phyloP scores from a whole-genome alignment of 1,284 basidiomycete species.

The Naganishia liquefaciens region DNA sequence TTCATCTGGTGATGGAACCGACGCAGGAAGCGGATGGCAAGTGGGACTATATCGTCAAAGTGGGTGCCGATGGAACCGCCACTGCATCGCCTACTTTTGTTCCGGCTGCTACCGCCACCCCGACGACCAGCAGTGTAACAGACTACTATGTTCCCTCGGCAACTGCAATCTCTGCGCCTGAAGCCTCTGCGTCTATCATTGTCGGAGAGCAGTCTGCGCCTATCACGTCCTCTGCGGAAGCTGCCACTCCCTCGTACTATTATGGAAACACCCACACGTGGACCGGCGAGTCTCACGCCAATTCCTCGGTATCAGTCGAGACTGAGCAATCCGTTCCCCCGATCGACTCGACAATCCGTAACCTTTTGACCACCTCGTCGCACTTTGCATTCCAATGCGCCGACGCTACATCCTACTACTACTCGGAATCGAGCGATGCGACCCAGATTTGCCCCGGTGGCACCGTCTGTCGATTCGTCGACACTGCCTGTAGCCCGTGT shows the following conservation, averaged over 20 bases:
- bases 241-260: slow-evolving; percentile 13
- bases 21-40: slow-evolving; percentile 52
- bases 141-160: slow-evolving; percentile 20
- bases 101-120: slow-evolving; percentile 28
- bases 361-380: slow-evolving; percentile 13
- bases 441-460: slow-evolving; percentile 20
- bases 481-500: slow-evolving; percentile 22
- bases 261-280: slow-evolving; percentile 26
- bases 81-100: slow-evolving; percentile 49
- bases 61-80: slow-evolving; percentile 50
- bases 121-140: slow-evolving; percentile 27
- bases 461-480: slow-evolving; percentile 23
- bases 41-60: slow-evolving; percentile 52
- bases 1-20: slow-evolving; percentile 51
- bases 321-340: not conserved
- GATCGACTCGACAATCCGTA: slow-evolving; percentile 16
- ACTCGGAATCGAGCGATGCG: slow-evolving; percentile 8
- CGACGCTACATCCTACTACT: slow-evolving; percentile 13
- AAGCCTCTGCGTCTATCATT: not conserved
- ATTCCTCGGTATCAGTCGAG: not conserved
- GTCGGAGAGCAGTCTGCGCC: slow-evolving; percentile 15
- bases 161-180: not conserved
- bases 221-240: not conserved
- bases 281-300: slow-evolving; percentile 1
- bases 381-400: slow-evolving; percentile 22